Percentiles rank a stretch among this genome's conserved stretches.
These are phyloP conservation scores for Citrus trifoliata DNA, from an alignment of 345 rosid species.

Conservation along the genomic window DNA sequence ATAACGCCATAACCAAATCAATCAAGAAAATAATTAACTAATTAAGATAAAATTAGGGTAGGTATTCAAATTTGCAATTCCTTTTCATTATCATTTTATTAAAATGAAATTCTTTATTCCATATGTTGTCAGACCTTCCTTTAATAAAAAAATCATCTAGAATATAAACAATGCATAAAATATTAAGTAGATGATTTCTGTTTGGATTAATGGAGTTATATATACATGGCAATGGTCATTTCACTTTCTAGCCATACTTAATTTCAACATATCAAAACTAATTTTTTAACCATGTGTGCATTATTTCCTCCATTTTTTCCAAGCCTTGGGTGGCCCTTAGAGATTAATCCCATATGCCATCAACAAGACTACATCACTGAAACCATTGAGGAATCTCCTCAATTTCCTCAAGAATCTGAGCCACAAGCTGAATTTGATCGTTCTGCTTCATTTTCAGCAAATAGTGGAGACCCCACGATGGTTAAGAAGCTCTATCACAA, in stretches of 20 bases:
- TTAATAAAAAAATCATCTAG: background rate
- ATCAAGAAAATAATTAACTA: background rate
- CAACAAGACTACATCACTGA: background rate
- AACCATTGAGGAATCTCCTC: background rate
- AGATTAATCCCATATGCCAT: background rate
- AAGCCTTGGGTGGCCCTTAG: background rate
- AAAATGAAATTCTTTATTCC: background rate
- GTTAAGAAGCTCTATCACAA: slow-evolving; percentile 39
- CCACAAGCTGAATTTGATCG: background rate
- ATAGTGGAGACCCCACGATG: slow-evolving; percentile 15
- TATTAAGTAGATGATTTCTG: background rate
- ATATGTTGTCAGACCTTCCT: background rate
- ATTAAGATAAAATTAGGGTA: background rate
- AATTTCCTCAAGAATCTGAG: background rate
- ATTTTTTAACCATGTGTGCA: background rate
- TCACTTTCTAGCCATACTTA: background rate
- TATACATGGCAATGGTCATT: background rate
- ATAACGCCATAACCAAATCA: too few relatives aligned
- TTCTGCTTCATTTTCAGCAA: background rate
- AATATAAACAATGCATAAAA: background rate
- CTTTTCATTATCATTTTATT: too few relatives aligned
- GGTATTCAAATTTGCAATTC: too few relatives aligned
- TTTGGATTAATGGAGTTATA: background rate
- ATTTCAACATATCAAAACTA: background rate
- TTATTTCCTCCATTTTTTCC: background rate